These are phyloP conservation scores for Dendryphion nanum DNA, from an alignment of 2,329 filamentous ascomycete genomes.

Conservation along the genomic window DNA sequence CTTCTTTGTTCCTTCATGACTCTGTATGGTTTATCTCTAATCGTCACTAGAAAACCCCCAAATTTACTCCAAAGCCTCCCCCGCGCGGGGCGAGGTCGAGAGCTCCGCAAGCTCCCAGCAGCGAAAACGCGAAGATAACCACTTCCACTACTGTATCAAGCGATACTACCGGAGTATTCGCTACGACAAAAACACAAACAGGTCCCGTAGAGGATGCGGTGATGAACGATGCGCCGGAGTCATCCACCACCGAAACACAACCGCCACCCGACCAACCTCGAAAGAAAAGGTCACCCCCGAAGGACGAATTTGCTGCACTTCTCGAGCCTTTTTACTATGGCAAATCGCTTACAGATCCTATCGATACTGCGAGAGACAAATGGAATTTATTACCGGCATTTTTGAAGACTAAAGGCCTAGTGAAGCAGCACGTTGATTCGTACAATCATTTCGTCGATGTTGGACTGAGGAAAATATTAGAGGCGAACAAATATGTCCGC, in stretches of 20 bases:
- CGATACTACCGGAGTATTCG: not conserved
- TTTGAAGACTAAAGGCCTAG: constrained; percentile 91
- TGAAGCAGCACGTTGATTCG: constrained; percentile 97
- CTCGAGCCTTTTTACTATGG: constrained; percentile 69
- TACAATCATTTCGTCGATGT: constrained; percentile 98
- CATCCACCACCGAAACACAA: constrained; percentile 3
- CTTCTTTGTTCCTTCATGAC: not conserved
- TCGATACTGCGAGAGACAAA: constrained; percentile 78
- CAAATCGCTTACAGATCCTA: constrained; percentile 66
- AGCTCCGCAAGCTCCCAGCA: constrained; percentile 13
- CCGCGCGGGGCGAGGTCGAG: constrained; percentile 31
- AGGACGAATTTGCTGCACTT: constrained; percentile 60
- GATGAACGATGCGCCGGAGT: not conserved
- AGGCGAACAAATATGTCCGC: constrained; percentile 81
- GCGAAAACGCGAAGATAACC: constrained; percentile 7
- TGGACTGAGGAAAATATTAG: constrained; percentile 94
- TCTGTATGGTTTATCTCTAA: constrained; percentile 9
- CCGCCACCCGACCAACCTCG: constrained; percentile 22
- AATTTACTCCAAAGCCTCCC: constrained; percentile 26
- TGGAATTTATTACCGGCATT: constrained; percentile 98
- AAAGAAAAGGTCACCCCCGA: constrained; percentile 27
- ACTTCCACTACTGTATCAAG: constrained; percentile 5
- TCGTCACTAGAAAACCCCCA: constrained; percentile 22
- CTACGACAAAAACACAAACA: constrained; percentile 1
- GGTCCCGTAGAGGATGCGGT: constrained; percentile 9